Conservation (phyloP, 306 rosid genomes). For the Oemleria cerasiformis region DNA sequence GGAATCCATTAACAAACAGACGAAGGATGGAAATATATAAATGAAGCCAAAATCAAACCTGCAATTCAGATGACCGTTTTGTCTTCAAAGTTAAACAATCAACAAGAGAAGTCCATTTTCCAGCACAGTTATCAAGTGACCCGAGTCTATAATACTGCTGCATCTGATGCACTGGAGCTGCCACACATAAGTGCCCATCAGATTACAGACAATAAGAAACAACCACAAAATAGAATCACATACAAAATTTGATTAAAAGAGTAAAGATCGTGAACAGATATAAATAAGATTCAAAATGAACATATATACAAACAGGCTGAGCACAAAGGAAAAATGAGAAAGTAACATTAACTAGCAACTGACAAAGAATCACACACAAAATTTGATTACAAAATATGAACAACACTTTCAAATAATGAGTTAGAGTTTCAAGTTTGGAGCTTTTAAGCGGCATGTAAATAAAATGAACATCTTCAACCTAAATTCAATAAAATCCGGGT, state of each 20-base stretch:
- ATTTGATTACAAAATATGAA: not conserved
- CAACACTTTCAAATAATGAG: not conserved
- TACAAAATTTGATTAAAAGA: not conserved
- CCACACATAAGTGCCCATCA: constrained; percentile 21
- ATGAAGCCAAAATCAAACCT: constrained; percentile 37
- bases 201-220: not conserved
- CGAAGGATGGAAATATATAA: not conserved
- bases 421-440: not conserved
- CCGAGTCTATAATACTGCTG: constrained; percentile 89
- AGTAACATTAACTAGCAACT: not conserved
- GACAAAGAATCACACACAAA: constrained; percentile 11
- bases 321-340: not conserved
- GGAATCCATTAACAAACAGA: not conserved
- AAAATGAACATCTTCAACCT: not conserved
- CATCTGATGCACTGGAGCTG: constrained; percentile 95
- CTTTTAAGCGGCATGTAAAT: not conserved
- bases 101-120: constrained; percentile 56
- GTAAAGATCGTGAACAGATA: not conserved
- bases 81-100: constrained; percentile 83
- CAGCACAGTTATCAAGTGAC: constrained; percentile 60
- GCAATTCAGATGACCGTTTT: constrained; percentile 45
- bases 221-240: not conserved
- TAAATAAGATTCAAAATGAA: not conserved
- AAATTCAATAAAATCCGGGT: not conserved
- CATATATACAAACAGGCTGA: not conserved